Base-by-base conservation (phyloP, 2,329 filamentous ascomycete species). In the Sclerotinia minor region DNA sequence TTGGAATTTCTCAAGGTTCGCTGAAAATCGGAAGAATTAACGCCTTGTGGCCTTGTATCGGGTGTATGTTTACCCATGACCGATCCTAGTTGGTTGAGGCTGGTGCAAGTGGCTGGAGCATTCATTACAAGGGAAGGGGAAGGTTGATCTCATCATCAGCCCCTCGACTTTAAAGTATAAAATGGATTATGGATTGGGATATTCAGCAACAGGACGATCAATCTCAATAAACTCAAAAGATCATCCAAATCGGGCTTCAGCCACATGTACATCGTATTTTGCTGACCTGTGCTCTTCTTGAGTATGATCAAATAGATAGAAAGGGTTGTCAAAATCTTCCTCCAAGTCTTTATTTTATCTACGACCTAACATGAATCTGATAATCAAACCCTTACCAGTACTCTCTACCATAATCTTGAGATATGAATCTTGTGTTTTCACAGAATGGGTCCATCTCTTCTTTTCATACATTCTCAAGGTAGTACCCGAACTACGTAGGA, bases 1-100 rank as follows among this genome's bases (percentile, higher is more conserved):
- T 70, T 54, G 57, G 67, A 72, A 67, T 70, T 65, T 65, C 45
- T 68, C 65, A 68, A 71, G 68, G 71, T 69, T 70, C 64, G 52
- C 19, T 26, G 53, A 49, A 64, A 54, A 50, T 24, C 26, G 26
- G 9, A 64, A 38, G 24, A 7, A 26, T 29, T 41, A 13, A 29
- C 17, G 57, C 58, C 57, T 67, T 47, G 8, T 67, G 21, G 53
- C 50, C 49, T 65, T 15, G n/a, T 21, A 44, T 54, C 50, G 59
- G 45, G 24, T n/a, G 21, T 24, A 9, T 19, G 13, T 63, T 52
- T 41, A 38, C 38, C 45, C 59, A 21, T 38, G 57, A 49, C 58
- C 44, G 21, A 29, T 9, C 53, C 29, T 21, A 29, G 15, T n/a
- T 54, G 29, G 35, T 15, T 41, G 38, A 41, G 38, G 38, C 38